A percentile compares a stretch with the other conserved stretches of the same genome.
phyloP scores from a whole-genome alignment of 2,329 filamentous ascomycete species.

The Cercospora canescens region DNA sequence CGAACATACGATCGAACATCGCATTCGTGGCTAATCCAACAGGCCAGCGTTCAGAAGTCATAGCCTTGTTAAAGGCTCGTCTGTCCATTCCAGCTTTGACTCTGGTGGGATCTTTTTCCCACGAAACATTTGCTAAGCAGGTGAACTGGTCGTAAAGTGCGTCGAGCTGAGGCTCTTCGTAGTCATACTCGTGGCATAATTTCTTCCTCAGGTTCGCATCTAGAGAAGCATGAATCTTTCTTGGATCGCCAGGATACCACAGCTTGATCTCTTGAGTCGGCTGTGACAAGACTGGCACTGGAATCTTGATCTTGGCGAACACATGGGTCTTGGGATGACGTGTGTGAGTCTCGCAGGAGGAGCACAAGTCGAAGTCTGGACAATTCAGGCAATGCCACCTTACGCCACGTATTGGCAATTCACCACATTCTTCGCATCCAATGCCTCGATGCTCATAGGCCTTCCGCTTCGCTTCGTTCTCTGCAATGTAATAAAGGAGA shows the following conservation, averaged over 20 bases:
- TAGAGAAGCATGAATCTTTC: constrained; percentile 67
- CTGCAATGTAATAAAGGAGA: constrained; percentile 86
- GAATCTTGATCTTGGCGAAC: constrained; percentile 93
- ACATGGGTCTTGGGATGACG: constrained; percentile 85
- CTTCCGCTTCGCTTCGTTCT: constrained; percentile 85
- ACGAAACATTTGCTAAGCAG: constrained; percentile 85
- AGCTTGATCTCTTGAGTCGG: constrained; percentile 77
- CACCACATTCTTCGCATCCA: constrained; percentile 84
- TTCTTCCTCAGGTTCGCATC: constrained; percentile 66
- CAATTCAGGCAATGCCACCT: constrained; percentile 96
- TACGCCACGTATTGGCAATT: constrained; percentile 85
- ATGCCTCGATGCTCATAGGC: constrained; percentile 92
- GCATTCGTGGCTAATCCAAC: constrained; percentile 83
- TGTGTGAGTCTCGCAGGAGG: constrained; percentile 71
- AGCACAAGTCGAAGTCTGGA: constrained; percentile 92
- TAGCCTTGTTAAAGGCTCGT: constrained; percentile 86
- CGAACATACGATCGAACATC: constrained; percentile 94
- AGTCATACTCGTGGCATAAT: constrained; percentile 51
- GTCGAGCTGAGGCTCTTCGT: constrained; percentile 81
- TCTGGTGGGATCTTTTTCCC: constrained; percentile 75
- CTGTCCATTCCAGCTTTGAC: constrained; percentile 84
- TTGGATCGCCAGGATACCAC: constrained; percentile 86
- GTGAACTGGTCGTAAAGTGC: constrained; percentile 97
- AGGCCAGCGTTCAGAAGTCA: constrained; percentile 61
- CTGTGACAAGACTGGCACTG: constrained; percentile 77